Evolutionary conservation across 164 flowering plant genomes (phyloP).

Genomic region (Vitis labrusca): DNA sequence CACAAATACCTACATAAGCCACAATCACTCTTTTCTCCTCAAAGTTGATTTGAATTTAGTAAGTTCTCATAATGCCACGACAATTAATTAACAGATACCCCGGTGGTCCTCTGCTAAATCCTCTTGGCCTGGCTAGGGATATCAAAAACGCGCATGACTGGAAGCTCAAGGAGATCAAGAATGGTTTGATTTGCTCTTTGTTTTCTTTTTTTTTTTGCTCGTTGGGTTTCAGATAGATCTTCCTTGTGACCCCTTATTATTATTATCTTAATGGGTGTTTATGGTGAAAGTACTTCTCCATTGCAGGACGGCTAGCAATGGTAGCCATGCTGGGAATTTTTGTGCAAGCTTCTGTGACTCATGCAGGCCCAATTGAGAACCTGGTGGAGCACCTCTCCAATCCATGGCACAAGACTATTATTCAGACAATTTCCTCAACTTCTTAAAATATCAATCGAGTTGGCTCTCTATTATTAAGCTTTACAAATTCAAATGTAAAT

Average conservation of each 20-base stretch:
- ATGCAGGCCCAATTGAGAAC: conserved; percentile 77
- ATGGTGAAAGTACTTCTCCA: not conserved
- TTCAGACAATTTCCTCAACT: conserved; percentile 59
- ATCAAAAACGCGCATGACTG: conserved; percentile 57
- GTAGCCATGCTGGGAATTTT: conserved; percentile 85
- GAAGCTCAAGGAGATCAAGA: conserved; percentile 95
- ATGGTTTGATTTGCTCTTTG: conserved; percentile 40
- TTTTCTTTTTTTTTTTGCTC: not conserved
- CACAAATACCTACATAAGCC: not conserved
- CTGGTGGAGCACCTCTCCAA: conserved; percentile 73
- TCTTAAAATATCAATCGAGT: conserved; percentile 15
- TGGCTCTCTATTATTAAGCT: not conserved
- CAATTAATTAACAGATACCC: conserved; percentile 58
- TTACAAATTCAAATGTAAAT: not conserved
- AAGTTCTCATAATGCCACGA: too few species aligned
- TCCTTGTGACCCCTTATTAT: too few species aligned
- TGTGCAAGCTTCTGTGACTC: conserved; percentile 83
- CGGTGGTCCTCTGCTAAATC: conserved; percentile 87
- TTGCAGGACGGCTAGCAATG: conserved; percentile 86
- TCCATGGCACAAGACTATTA: conserved; percentile 84
- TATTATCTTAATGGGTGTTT: not conserved
- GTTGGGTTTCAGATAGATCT: too few species aligned
- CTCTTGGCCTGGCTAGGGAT: conserved; percentile 88
- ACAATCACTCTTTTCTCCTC: too few species aligned
- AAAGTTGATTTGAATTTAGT: too few species aligned